Conservation (phyloP, 495 filamentous ascomycete species). For the Trichoderma parareesei region DNA sequence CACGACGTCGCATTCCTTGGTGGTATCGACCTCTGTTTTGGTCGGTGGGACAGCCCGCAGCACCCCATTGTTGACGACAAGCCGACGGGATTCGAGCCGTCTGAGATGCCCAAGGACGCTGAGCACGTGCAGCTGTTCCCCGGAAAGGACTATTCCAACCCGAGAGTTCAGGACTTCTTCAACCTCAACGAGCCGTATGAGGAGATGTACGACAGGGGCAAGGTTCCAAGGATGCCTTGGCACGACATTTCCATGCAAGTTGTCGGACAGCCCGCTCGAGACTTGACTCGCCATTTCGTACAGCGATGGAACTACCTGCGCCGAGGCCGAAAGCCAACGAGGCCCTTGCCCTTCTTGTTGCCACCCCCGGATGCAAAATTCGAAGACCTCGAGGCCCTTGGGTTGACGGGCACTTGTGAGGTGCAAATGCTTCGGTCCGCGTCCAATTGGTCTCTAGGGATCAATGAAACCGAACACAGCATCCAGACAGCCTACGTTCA, state of each 20-base stretch:
- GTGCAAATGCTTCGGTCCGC: constrained; percentile 92
- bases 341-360: constrained; percentile 87
- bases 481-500: constrained; percentile 96
- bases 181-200: constrained; percentile 90
- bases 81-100: constrained; percentile 83
- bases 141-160: constrained; percentile 98
- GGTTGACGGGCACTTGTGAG: constrained; percentile 87
- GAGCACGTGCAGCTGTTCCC: constrained; percentile 96
- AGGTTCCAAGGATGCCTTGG: constrained; percentile 94
- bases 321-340: constrained; percentile 84
- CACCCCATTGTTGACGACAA: constrained; percentile 89
- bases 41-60: constrained; percentile 92
- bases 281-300: constrained; percentile 95
- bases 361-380: constrained; percentile 86
- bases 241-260: constrained; percentile 99
- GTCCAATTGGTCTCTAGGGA: constrained; percentile 84
- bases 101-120: constrained; percentile 70
- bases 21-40: constrained; percentile 95
- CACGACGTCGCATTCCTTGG: constrained; percentile 95
- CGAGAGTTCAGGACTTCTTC: constrained; percentile 90
- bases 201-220: constrained; percentile 94
- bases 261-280: constrained; percentile 88
- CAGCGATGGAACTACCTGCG: constrained; percentile 98
- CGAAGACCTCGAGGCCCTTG: constrained; percentile 77
- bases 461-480: constrained; percentile 78